Percentiles rank a stretch among this genome's conserved stretches.
Evolutionary conservation across 139 green algal genomes (phyloP).

Genomic region (Pleodorina starrii): DNA sequence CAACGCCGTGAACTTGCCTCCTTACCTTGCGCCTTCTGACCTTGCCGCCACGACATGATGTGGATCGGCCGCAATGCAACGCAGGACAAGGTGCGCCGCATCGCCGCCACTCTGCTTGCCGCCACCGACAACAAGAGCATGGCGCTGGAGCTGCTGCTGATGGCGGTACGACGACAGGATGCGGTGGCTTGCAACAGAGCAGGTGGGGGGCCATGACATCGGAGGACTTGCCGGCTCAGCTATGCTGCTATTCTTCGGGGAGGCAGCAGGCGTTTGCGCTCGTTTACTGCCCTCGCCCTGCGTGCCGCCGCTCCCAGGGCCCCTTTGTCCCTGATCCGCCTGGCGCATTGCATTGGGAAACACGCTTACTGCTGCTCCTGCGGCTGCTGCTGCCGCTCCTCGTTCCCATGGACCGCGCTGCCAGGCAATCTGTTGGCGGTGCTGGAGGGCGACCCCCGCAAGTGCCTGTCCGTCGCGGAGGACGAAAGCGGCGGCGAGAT

Average conservation of each 20-base stretch:
- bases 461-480: slow-evolving; percentile 23
- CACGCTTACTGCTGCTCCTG: too few relatives aligned
- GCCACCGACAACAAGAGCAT: neutral
- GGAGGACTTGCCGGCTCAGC: too few relatives aligned
- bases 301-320: too few relatives aligned
- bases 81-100: slow-evolving; percentile 31
- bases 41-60: too few relatives aligned
- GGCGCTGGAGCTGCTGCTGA: slow-evolving; percentile 24
- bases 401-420: neutral
- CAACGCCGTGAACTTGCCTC: too few relatives aligned
- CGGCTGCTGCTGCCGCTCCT: neutral
- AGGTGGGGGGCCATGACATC: neutral
- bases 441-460: slow-evolving; percentile 13
- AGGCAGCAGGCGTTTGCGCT: too few relatives aligned
- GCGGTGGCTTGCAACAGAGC: slow-evolving; percentile 36
- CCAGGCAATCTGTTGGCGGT: slow-evolving; percentile 37
- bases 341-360: too few relatives aligned
- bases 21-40: too few relatives aligned
- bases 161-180: slow-evolving; percentile 39
- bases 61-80: too few relatives aligned
- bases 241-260: too few relatives aligned
- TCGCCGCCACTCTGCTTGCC: slow-evolving; percentile 24
- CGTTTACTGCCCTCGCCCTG: too few relatives aligned
- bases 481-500: neutral
- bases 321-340: too few relatives aligned